Evolutionary conservation across 1,284 basidiomycete species (phyloP), one percentile per base, ranked within the genome.

Genomic region (Sporisorium scitamineum): DNA sequence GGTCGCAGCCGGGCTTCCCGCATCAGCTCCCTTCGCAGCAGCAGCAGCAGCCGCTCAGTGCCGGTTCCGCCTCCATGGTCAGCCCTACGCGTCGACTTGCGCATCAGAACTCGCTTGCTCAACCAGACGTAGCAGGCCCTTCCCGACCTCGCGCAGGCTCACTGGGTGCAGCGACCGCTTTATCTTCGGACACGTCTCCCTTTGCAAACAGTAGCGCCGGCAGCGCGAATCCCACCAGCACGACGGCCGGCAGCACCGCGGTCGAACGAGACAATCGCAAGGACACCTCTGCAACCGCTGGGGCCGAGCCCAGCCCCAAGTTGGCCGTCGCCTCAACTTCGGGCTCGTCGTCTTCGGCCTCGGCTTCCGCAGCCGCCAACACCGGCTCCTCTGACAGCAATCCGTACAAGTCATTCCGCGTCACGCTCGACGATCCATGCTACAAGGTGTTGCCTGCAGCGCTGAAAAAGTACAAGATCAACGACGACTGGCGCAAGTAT

Each of bases 401-500:
- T 56, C 86, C 85, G 32, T 87, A 87, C 71, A 85, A 86, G 55
- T 84, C 80, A 39, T 81, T 81, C 70, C 71, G 79, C 24, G 89
- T 89, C 27, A 89, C 93, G 72, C 86, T 99, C 70, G 96, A 99
- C 70, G 97, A 99, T 86, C 96, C 97, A 0, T 97, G 95, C 61
- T 96, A 93, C 92, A 97, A 97, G 84, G 96, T 99, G 18, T 88
- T 99, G 18, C 96, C 97, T 0, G 95, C 96, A 0, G 97, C 97
- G 18, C 88, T 99, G 75, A 97, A 97, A 87, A 98, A 98, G 87
- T 99, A 99, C 87, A 94, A 94, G 85, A 98, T 99, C 87, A 95
- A 95, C 84, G 97, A 99, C 80, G 95, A 95, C 85, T 99, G 96
- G 95, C 92, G 94, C 88, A 92, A 94, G 82, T 99, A 99, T 87